Evolutionary conservation across 805 yeast species (phyloP), one percentile per base, ranked within the genome.

Genomic region (Pichia cabralensis): DNA sequence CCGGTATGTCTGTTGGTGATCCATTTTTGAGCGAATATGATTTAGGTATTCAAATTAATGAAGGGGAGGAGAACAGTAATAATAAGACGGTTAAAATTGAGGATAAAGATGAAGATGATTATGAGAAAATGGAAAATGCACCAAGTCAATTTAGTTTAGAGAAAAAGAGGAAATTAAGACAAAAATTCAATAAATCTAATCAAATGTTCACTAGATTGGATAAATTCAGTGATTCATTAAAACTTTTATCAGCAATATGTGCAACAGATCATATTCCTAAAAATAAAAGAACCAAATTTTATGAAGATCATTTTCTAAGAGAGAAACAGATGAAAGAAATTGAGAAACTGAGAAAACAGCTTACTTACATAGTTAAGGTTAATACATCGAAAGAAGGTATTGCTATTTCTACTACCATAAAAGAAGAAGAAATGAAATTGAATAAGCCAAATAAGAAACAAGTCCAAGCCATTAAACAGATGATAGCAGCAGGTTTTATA

Each of bases 1-100:
- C 96, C 22, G 95, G 86, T 0, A 60, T 92, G 22, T 79, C 96
- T 0, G 96, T 92, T 28, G 96, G 96, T 5, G 94, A 88, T 49
- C 95, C 95, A 12, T 86, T 85, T 47, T 57, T 83, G 22, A 67
- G 66, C 26, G 94, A 81, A 51, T 71, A 70, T 42, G 96, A 83
- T 49, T 53, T 83, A 9, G 89, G 92, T 1, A 61, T 80, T 19
- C 45, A 44, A 33, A 22, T 44, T 4, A 41, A 34, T 19, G 45
- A 42, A 30, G 52, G 46, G 27, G n/a, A n/a, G n/a, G n/a, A n/a
- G n/a, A n/a, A n/a, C n/a, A n/a, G n/a, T n/a, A n/a, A n/a, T n/a
- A n/a, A n/a, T n/a, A n/a, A n/a, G n/a, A 48, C 49, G 19, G 38
- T 29, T 41, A 50, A 52, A 2, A 57, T 48, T 4, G 65, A 55